Evolutionary conservation across 495 filamentous ascomycete species (phyloP).

Genomic region (Aspergillus sclerotiicarbonarius): DNA sequence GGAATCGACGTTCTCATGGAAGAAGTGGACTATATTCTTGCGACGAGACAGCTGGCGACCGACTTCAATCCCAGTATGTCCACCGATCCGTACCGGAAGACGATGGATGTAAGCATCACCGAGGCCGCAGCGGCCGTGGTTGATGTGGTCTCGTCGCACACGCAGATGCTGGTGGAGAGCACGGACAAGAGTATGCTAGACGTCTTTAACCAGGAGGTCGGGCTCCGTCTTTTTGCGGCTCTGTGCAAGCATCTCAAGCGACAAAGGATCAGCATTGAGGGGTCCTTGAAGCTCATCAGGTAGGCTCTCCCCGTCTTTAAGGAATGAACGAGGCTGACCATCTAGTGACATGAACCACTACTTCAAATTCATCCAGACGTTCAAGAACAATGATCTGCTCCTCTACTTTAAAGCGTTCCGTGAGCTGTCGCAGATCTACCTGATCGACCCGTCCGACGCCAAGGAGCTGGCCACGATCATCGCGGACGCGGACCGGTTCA

Average conservation of each 20-base stretch:
- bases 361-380: conserved; percentile 73
- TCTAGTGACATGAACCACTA: conserved; percentile 90
- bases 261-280: conserved; percentile 85
- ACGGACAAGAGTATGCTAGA: conserved; percentile 97
- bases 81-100: conserved; percentile 41
- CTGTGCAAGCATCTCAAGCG: conserved; percentile 97
- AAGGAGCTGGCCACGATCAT: conserved; percentile 96
- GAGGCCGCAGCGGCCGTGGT: conserved; percentile 74
- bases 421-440: conserved; percentile 91
- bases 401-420: conserved; percentile 89
- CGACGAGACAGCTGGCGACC: conserved; percentile 78
- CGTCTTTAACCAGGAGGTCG: conserved; percentile 98
- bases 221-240: conserved; percentile 82
- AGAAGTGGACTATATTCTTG: conserved; percentile 93
- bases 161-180: conserved; percentile 83
- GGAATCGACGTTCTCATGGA: conserved; percentile 98
- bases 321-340: conserved; percentile 11
- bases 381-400: conserved; percentile 78
- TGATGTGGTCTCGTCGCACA: conserved; percentile 83
- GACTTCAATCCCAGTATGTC: conserved; percentile 82
- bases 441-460: conserved; percentile 82
- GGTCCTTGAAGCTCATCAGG: conserved; percentile 88
- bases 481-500: conserved; percentile 84
- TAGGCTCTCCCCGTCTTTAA: conserved; percentile 26
- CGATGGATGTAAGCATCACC: conserved; percentile 77